These are phyloP conservation scores for Colletotrichum magnum DNA, from an alignment of 2,329 filamentous ascomycete species.

Conservation along the genomic window DNA sequence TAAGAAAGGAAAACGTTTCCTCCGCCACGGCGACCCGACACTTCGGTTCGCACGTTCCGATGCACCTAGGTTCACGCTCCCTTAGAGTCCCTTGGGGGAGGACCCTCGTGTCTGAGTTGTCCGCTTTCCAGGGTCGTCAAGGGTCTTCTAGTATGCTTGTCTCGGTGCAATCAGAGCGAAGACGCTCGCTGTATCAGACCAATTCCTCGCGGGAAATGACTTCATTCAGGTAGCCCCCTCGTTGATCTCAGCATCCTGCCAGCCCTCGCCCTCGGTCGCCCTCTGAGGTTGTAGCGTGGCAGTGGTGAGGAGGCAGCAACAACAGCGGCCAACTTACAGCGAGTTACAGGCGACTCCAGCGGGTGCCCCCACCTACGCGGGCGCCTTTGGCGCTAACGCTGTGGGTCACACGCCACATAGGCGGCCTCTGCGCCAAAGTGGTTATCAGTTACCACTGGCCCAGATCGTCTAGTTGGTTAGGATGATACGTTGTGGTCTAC, in stretches of 20 bases:
- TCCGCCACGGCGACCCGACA: slow-evolving; percentile 3
- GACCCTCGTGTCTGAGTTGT: background rate
- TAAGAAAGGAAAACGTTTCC: background rate
- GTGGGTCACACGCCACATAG: background rate
- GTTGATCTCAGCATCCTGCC: background rate
- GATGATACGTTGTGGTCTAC: slow-evolving; percentile 42
- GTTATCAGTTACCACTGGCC: background rate
- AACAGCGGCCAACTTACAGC: background rate
- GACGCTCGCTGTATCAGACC: slow-evolving; percentile 6
- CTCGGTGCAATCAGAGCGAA: slow-evolving; percentile 18
- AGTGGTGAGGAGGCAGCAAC: background rate
- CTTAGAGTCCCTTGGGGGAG: background rate
- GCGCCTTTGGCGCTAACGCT: background rate
- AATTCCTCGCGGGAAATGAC: slow-evolving; percentile 22
- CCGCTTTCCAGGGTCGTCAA: background rate
- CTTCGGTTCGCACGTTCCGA: background rate
- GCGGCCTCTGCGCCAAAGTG: fast-evolving
- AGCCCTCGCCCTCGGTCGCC: background rate
- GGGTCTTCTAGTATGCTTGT: background rate
- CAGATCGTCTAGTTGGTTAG: slow-evolving; percentile 42
- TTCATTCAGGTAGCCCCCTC: background rate
- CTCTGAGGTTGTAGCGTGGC: background rate
- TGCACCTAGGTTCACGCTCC: background rate
- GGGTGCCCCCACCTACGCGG: background rate
- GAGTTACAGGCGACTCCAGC: background rate